Base-by-base conservation (phyloP, 2,329 filamentous ascomycete species). In the Neoascochyta sp. region DNA sequence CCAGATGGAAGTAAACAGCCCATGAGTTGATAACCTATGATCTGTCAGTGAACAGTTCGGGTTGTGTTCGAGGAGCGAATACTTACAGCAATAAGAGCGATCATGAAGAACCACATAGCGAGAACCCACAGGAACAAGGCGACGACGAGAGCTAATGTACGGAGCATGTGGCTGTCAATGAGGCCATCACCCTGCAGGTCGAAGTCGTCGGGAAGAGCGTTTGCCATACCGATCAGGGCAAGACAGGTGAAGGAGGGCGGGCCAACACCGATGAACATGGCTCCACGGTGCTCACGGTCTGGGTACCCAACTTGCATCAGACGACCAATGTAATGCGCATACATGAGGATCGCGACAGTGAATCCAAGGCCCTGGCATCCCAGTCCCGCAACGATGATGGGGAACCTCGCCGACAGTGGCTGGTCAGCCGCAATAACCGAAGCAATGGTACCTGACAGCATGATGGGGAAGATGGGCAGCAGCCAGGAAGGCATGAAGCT, bases 401-500 rank as follows among this genome's bases (percentile, higher is more conserved):
- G 71, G 13, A 84, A 59, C 1, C 77, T 73, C 1, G 70, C 55
- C 6, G 67, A 57, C 1, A 73, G 60, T 0, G 79, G 76, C 40
- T 86, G 82, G 0, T 71, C 71, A 4, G 70, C 67, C 6, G 75
- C 71, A 28, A 86, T 80, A 36, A 82, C 74, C 1, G 76, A 75
- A 2, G 82, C 81, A 24, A 86, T 76, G 3, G 81, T 86, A 2
- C 83, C 82, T 1, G 74, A 74, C 7, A 86, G 68, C 82, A 86
- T 86, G 55, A 83, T 69, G 10, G 81, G 81, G 57, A 86, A 86
- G 48, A 85, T 80, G 22, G 82, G 82, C 5, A 87, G 64, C 34
- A 86, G 76, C 81, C 81, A 86, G 0, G 80, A 78, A 0, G 83
- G 83, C 70, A 82, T 84, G 75, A 85, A 83, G 21, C 74, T 77